These are phyloP conservation scores for Phytophthora meadii DNA, from an alignment of 352 stramenopile species.

Conservation along the genomic window DNA sequence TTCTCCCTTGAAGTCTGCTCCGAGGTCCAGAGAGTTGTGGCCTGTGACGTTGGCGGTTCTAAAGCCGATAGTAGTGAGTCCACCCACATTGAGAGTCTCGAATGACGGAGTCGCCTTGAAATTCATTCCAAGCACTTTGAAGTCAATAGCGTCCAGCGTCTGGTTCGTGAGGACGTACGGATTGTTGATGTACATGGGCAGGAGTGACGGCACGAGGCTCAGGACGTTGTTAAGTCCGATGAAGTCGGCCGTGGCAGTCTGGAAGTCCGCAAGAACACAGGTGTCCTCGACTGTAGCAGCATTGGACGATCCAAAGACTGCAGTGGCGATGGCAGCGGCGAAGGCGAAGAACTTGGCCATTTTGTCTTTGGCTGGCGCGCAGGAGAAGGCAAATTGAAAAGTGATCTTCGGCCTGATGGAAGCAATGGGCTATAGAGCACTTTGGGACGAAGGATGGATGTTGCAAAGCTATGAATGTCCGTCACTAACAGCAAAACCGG, in stretches of 20 bases:
- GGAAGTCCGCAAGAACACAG: constrained; percentile 32
- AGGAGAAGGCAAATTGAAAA: constrained; percentile 37
- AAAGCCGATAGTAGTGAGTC: constrained; percentile 40
- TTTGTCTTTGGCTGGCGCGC: constrained; percentile 29
- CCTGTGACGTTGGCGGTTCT: constrained; percentile 52
- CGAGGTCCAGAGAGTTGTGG: constrained; percentile 43
- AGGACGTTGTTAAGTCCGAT: constrained; percentile 42
- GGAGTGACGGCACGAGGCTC: constrained; percentile 26
- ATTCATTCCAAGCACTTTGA: constrained; percentile 34
- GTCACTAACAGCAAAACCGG: constrained; percentile 26
- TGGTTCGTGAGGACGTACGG: constrained; percentile 38
- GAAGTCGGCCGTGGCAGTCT: constrained; percentile 28
- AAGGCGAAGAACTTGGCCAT: constrained; percentile 54
- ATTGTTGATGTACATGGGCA: constrained; percentile 41
- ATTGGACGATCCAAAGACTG: constrained; percentile 19
- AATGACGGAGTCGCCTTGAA: constrained; percentile 46
- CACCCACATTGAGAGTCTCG: constrained; percentile 32
- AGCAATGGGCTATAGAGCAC: constrained; percentile 12
- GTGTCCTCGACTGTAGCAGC: constrained; percentile 35
- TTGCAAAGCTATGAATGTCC: constrained; percentile 21
- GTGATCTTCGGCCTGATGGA: constrained; percentile 10
- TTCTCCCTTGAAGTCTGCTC: constrained; percentile 45
- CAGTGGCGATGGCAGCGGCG: constrained; percentile 25
- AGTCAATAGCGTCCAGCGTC: constrained; percentile 36
- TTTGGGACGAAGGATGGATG: background rate